phyloP scores from a whole-genome alignment of 345 rosid species.

The Eucalyptus marginata region DNA sequence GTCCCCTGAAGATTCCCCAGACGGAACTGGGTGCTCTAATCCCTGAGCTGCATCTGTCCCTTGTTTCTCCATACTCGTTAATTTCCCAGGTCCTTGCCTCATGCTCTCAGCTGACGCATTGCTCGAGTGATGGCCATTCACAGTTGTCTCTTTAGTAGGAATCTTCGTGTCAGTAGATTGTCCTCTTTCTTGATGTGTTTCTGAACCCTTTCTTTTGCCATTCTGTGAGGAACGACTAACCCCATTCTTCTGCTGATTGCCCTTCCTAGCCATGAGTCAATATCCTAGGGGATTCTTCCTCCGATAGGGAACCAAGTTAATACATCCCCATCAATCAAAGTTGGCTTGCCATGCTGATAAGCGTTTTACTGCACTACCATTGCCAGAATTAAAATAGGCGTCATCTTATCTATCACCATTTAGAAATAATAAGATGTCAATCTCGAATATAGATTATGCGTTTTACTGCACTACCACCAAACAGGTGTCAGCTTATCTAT shows the following conservation, averaged over 20 bases:
- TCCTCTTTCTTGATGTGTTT: conserved; percentile 22
- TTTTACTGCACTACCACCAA: not conserved
- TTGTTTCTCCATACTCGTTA: conserved; percentile 18
- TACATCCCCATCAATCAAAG: not conserved
- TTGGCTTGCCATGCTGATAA: not conserved
- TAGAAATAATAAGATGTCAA: not conserved
- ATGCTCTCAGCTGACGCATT: conserved; percentile 1
- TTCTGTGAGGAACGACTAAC: conserved; percentile 35
- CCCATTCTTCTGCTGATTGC: conserved; percentile 74
- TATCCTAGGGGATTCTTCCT: not conserved
- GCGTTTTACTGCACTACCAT: not conserved
- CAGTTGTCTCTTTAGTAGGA: conserved; percentile 29
- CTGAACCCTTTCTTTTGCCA: conserved; percentile 35
- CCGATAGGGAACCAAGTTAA: not conserved
- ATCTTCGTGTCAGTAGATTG: conserved; percentile 26
- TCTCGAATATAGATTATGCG: not conserved
- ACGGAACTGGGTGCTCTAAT: not conserved
- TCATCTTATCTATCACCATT: not conserved
- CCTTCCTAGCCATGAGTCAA: conserved; percentile 70
- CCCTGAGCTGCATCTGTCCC: conserved; percentile 13
- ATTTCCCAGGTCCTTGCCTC: conserved; percentile 7
- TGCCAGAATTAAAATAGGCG: not conserved
- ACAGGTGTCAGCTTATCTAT: not conserved
- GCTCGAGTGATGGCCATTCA: conserved; percentile 21
- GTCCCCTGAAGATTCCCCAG: conserved; percentile 7